Percentiles rank a stretch among this genome's conserved stretches.
Evolutionary conservation across 495 filamentous ascomycete species (phyloP).

Genomic region (Penicillium dipodomyicola): DNA sequence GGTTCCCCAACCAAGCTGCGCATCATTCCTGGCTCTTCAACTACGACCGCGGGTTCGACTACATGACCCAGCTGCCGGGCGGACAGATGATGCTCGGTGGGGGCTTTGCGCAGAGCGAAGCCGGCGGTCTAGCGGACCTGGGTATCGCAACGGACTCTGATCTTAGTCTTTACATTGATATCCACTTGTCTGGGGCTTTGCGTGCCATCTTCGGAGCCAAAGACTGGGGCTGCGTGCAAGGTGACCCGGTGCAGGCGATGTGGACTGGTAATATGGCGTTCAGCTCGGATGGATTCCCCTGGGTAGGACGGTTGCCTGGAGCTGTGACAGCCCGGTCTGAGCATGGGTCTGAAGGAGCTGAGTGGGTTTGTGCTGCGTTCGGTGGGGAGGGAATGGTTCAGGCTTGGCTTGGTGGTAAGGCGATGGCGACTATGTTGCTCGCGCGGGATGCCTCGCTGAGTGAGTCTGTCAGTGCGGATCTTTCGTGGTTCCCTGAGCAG

Average conservation of each 20-base stretch:
- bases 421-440: conserved; percentile 62
- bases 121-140: conserved; percentile 50
- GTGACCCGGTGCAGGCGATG: conserved; percentile 55
- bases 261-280: conserved; percentile 89
- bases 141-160: conserved; percentile 33
- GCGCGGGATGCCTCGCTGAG: conserved; percentile 26
- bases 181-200: conserved; percentile 33
- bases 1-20: conserved; percentile 29
- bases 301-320: conserved; percentile 66
- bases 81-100: conserved; percentile 68
- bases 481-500: conserved; percentile 44
- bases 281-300: conserved; percentile 64
- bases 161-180: conserved; percentile 31
- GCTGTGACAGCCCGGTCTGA: conserved; percentile 35
- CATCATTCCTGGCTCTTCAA: conserved; percentile 40
- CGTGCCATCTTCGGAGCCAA: conserved; percentile 30
- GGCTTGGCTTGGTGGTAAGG: conserved; percentile 65
- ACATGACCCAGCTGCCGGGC: conserved; percentile 65
- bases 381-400: conserved; percentile 84
- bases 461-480: conserved; percentile 24
- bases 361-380: conserved; percentile 63
- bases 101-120: conserved; percentile 47
- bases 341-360: conserved; percentile 24
- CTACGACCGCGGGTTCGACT: conserved; percentile 71
- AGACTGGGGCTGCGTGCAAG: conserved; percentile 32